A percentile compares a stretch with the other conserved stretches of the same genome.
These are phyloP conservation scores for Quercus engelmannii DNA, from an alignment of 306 rosid species.

Conservation along the genomic window DNA sequence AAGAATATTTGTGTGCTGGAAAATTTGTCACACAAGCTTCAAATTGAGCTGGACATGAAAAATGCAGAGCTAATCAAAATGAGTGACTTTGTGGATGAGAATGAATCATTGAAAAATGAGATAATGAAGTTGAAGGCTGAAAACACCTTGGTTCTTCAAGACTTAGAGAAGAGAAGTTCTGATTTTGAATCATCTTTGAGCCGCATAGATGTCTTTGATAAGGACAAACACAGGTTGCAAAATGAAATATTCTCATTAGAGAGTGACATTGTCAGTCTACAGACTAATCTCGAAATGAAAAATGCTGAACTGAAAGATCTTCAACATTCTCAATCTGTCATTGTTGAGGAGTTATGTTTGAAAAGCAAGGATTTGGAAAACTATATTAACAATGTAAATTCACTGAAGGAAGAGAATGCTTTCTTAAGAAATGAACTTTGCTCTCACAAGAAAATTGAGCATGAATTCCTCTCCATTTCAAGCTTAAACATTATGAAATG, in stretches of 20 bases:
- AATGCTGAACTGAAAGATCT: conserved; percentile 29
- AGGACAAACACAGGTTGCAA: conserved; percentile 35
- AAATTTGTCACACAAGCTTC: conserved; percentile 32
- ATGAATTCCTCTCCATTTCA: conserved; percentile 24
- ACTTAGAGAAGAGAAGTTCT: conserved; percentile 26
- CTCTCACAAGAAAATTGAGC: conserved; percentile 30
- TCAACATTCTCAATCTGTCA: conserved; percentile 33
- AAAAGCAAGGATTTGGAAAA: conserved; percentile 34
- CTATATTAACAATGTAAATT: conserved; percentile 1
- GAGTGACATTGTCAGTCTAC: conserved; percentile 19
- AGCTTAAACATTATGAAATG: conserved; percentile 23
- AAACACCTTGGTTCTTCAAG: conserved; percentile 21
- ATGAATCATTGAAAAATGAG: conserved; percentile 30
- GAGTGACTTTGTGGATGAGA: conserved; percentile 36
- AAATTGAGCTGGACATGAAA: conserved; percentile 39
- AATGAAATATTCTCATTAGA: conserved; percentile 28
- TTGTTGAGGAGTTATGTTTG: conserved; percentile 24
- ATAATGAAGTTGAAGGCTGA: conserved; percentile 25
- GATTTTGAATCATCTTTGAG: conserved; percentile 28
- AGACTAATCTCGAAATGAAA: conserved; percentile 33
- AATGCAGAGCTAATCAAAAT: conserved; percentile 47
- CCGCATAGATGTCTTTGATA: conserved; percentile 17
- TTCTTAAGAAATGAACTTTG: conserved; percentile 31
- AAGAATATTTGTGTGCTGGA: conserved; percentile 28
- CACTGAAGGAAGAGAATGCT: conserved; percentile 40